Base-by-base conservation (phyloP, 179 eudicot genomes). In the Carnegiea gigantea region DNA sequence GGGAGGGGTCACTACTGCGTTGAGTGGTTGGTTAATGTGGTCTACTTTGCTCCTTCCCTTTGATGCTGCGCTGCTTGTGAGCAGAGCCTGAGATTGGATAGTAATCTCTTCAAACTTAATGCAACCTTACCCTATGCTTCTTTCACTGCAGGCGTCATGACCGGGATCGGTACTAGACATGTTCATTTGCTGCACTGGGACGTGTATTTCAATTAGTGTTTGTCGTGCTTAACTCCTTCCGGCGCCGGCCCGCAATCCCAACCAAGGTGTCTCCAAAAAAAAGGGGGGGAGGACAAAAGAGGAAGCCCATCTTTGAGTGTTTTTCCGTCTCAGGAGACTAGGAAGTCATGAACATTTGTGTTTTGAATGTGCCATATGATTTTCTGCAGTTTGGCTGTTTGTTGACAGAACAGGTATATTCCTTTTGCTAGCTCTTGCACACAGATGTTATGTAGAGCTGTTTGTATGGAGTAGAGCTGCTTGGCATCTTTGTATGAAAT, bases 141-240 rank as follows among this genome's bases (percentile, higher is more conserved):
- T 54, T 6, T 51, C 48, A 70, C 82, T 78, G 84, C 83, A 87
- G 89, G 86, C 89, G 89, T 15, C 26, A 84, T 80, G 87, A 87
- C 64, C 89, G 89, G 65, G 87, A 85, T 64, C 76, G 87, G 33
- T 85, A 87, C 83, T 85, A 85, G 82, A 72, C 60, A 51, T 64
- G 17, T 17, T 11, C 26, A 8, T n/a, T 57, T 49, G 67, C 72
- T 78, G 44, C 67, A 77, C 48, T 30, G n/a, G 53, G 70, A 59
- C 33, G 73, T 43, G n/a, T 40, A 46, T n/a, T 21, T 28, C 10
- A 60, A 53, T 43, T 18, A 26, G 33, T 26, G 73, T 77, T 36
- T 30, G 18, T 20, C 49, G 64, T 18, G 17, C 49, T 46, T 68
- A 33, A 49, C 30, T 70, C 10, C 9, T 3, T 33, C 36, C 36